Percentiles rank a stretch among this genome's conserved stretches.
These are phyloP conservation scores for Lactifluus subvellereus DNA, from an alignment of 768 basidiomycete genomes.

Conservation along the genomic window DNA sequence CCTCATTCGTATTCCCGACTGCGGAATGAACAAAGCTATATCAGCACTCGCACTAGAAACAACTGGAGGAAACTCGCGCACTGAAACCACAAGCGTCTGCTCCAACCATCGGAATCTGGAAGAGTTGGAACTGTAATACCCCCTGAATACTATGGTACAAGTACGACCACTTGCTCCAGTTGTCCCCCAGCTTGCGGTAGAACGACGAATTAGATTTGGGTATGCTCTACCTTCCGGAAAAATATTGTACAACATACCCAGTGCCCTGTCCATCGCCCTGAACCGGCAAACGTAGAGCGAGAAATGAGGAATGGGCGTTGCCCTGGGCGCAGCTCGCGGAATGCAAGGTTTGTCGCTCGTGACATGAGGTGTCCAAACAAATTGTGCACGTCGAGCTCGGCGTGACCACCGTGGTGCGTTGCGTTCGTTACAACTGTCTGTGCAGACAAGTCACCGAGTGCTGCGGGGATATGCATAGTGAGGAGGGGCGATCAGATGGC, in stretches of 20 bases:
- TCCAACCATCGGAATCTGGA: slow-evolving; percentile 80
- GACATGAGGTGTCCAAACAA: slow-evolving; percentile 70
- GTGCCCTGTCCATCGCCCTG: slow-evolving; percentile 67
- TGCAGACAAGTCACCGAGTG: slow-evolving; percentile 44
- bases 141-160: slow-evolving; percentile 68
- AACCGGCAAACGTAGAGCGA: slow-evolving; percentile 62
- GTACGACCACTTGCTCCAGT: slow-evolving; percentile 69
- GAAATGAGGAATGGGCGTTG: slow-evolving; percentile 67
- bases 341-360: slow-evolving; percentile 54
- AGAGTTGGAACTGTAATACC: slow-evolving; percentile 75
- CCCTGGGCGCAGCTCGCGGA: slow-evolving; percentile 48
- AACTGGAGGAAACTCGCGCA: slow-evolving; percentile 29
- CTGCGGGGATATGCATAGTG: slow-evolving; percentile 29
- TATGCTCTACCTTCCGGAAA: not conserved
- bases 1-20: slow-evolving; percentile 66
- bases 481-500: not conserved
- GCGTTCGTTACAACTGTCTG: slow-evolving; percentile 66
- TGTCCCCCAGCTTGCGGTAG: slow-evolving; percentile 58
- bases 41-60: not conserved
- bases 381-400: slow-evolving; percentile 65
- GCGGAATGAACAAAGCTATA: slow-evolving; percentile 9
- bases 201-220: not conserved
- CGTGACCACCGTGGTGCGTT: slow-evolving; percentile 55
- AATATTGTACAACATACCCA: slow-evolving; percentile 42
- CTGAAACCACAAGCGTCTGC: slow-evolving; percentile 71